Base-by-base conservation (phyloP, 2,329 filamentous ascomycete genomes). In the Alternaria conjuncta region DNA sequence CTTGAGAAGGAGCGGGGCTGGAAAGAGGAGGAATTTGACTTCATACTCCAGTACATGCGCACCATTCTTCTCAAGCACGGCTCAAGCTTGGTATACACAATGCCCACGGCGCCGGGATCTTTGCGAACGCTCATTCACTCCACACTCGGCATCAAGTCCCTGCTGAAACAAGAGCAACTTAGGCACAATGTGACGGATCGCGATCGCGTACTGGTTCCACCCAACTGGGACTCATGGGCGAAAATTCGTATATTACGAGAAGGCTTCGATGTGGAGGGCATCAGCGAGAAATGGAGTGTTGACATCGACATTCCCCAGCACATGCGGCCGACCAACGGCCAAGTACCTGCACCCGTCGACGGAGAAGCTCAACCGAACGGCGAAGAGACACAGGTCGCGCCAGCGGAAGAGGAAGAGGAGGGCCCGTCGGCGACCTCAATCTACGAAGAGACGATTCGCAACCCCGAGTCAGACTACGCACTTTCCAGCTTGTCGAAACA, bases 201-300 rank as follows among this genome's bases (percentile, higher is more conserved):
- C 63, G 94, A 97, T 79, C 96, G 96, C 84, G 94, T 99, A 58
- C 86, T 97, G 6, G 92, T 99, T 1, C 95, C 95, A 2, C 92
- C 94, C 15, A 97, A 97, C 79, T 99, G 96, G 96, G 96, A 99
- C 80, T 97, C 94, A 0, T 97, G 94, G 92, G 94, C 94, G 63
- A 99, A 98, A 82, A 97, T 99, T 64, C 88, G 95, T 45, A 93
- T 98, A 47, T 84, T 98, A 26, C 89, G 93, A 57, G 96, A 97
- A 76, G 92, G 90, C 0, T 98, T 98, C 73, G 93, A 98, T 70
- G 92, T 96, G 21, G 96, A 99, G 82, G 87, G 88, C 13, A 86
- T 97, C 46, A 96, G 93, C 72, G 87, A 89, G 62, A 92, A 90
- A 54, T 99, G 96, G 96, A 90, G 91, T 2, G 86, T 92, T 60